Conservation (phyloP, 345 rosid genomes). For the Noccaea bulbosa region DNA sequence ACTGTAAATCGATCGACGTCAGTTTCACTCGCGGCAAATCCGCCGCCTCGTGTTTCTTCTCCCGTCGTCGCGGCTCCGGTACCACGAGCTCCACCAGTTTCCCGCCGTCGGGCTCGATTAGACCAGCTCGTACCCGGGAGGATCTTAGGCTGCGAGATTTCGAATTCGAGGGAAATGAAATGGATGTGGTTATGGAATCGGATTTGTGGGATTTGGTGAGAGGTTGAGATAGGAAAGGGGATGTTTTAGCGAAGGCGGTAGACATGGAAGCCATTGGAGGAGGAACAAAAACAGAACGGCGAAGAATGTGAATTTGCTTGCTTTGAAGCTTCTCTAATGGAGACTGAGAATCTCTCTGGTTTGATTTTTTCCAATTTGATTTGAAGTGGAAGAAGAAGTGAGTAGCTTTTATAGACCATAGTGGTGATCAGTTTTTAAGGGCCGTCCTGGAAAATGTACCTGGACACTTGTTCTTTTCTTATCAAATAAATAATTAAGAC, state of each 20-base stretch:
- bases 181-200: slow-evolving; percentile 37
- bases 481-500: not conserved
- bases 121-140: slow-evolving; percentile 44
- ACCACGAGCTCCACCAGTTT: slow-evolving; percentile 71
- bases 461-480: slow-evolving; percentile 30
- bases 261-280: slow-evolving; percentile 67
- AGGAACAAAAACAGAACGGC: not conserved
- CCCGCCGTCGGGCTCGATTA: slow-evolving; percentile 94
- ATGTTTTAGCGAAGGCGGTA: slow-evolving; percentile 41
- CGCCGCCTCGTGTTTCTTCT: slow-evolving; percentile 62
- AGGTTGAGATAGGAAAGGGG: slow-evolving; percentile 42
- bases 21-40: slow-evolving; percentile 63
- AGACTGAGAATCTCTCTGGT: slow-evolving; percentile 9
- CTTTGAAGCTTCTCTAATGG: slow-evolving; percentile 26
- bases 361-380: not conserved
- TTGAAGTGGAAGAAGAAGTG: slow-evolving; percentile 33
- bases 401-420: slow-evolving; percentile 28
- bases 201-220: slow-evolving; percentile 47
- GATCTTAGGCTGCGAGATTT: slow-evolving; percentile 18
- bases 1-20: slow-evolving; percentile 66
- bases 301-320: slow-evolving; percentile 6
- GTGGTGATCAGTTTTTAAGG: not conserved
- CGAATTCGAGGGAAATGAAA: slow-evolving; percentile 41
- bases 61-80: slow-evolving; percentile 54
- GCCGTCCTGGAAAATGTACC: slow-evolving; percentile 20